Evolutionary conservation across 768 basidiomycete genomes (phyloP).

Genomic region (Albatrellus ellisii): DNA sequence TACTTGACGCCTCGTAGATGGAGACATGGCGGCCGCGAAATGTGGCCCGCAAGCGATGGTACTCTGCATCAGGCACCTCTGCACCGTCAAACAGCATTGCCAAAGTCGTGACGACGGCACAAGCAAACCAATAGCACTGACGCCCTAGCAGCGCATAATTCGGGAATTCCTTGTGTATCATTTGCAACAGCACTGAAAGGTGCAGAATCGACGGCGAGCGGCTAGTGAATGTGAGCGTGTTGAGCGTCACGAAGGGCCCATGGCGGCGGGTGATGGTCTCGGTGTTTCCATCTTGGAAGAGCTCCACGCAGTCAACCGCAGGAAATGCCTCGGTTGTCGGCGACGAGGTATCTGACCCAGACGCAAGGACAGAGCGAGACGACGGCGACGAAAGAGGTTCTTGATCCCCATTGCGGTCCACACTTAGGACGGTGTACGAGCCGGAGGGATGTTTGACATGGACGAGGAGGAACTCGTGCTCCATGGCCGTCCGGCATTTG

Average conservation of each 20-base stretch:
- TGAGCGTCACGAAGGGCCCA: slow-evolving; percentile 6
- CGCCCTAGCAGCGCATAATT: slow-evolving; percentile 10
- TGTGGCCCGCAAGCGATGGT: slow-evolving; percentile 6
- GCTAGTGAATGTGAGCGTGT: slow-evolving; percentile 8
- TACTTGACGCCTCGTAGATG: slow-evolving; percentile 7
- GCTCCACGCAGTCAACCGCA: slow-evolving; percentile 11
- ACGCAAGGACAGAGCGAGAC: slow-evolving; percentile 4
- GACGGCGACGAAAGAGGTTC: slow-evolving; percentile 3
- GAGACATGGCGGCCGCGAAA: slow-evolving; percentile 14
- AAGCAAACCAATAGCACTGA: slow-evolving; percentile 15
- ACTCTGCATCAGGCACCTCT: slow-evolving; percentile 2
- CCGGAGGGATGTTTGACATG: slow-evolving; percentile 6
- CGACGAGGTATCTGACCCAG: background rate
- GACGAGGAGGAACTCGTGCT: slow-evolving; percentile 13
- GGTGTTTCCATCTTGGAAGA: slow-evolving; percentile 11
- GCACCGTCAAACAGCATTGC: slow-evolving; percentile 4
- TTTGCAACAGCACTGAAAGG: slow-evolving; percentile 10
- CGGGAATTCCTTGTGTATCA: slow-evolving; percentile 11
- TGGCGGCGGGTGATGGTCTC: slow-evolving; percentile 6
- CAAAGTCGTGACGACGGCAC: slow-evolving; percentile 9
- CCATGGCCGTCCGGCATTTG: slow-evolving; percentile 11
- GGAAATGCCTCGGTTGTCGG: background rate
- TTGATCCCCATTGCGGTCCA: slow-evolving; percentile 11
- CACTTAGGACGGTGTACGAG: slow-evolving; percentile 8
- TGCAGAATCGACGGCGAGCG: slow-evolving; percentile 9